phyloP scores from a whole-genome alignment of 2,329 filamentous ascomycete species.

The Colletotrichum destructivum region DNA sequence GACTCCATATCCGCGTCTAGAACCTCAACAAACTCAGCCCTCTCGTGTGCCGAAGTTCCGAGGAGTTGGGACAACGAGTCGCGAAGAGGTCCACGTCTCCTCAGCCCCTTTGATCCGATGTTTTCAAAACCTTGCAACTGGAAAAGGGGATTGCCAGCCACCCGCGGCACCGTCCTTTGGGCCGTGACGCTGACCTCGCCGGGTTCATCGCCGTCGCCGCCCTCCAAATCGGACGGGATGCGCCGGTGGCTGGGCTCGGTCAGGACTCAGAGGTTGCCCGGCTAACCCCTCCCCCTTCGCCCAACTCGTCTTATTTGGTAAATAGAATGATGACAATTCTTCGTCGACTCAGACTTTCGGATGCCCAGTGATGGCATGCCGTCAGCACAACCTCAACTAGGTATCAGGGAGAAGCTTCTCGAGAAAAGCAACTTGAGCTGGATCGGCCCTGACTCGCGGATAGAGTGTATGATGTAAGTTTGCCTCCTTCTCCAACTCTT shows the following conservation, averaged over 20 bases:
- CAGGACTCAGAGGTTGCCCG: slow-evolving; percentile 1
- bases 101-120: slow-evolving; percentile 4
- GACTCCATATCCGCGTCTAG: not conserved
- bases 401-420: not conserved
- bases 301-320: not conserved
- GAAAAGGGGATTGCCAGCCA: not conserved
- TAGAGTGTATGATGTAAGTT: slow-evolving; percentile 7
- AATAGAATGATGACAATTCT: slow-evolving; percentile 24
- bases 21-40: not conserved
- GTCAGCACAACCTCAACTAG: not conserved
- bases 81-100: not conserved
- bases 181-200: slow-evolving; percentile 10
- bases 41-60: not conserved
- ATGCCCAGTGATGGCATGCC: slow-evolving; percentile 10
- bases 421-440: not conserved
- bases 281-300: not conserved
- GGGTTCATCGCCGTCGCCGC: slow-evolving; percentile 30
- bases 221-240: slow-evolving; percentile 18
- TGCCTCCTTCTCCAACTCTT: not conserved
- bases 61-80: not conserved
- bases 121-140: not conserved
- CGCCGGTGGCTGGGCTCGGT: slow-evolving; percentile 11
- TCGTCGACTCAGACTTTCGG: slow-evolving; percentile 22
- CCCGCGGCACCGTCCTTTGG: not conserved
- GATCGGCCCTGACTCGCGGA: slow-evolving; percentile 24